Percentiles rank a stretch among this genome's conserved stretches.
phyloP scores from a whole-genome alignment of 768 basidiomycete genomes.

The Agaricus subrufescens region DNA sequence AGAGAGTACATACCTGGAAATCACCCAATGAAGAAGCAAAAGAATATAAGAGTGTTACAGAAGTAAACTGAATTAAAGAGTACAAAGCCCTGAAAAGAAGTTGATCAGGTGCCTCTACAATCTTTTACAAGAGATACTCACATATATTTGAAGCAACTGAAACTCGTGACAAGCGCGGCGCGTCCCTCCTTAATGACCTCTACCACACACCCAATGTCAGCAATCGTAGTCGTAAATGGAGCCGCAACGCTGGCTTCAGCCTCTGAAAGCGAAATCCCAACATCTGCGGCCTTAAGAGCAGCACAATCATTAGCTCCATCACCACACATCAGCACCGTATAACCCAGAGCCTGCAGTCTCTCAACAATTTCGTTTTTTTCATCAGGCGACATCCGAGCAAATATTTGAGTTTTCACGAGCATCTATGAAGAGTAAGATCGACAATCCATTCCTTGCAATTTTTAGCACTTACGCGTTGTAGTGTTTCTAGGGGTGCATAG shows the following conservation, averaged over 20 bases:
- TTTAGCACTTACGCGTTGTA: conserved; percentile 70
- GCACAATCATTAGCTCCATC: conserved; percentile 99
- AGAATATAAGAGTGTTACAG: conserved; percentile 91
- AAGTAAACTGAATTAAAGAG: conserved; percentile 98
- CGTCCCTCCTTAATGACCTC: conserved; percentile 97
- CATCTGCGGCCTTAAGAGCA: conserved; percentile 96
- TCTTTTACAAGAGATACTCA: conserved; percentile 34
- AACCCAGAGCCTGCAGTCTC: conserved; percentile 86
- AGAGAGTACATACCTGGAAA: conserved; percentile 65
- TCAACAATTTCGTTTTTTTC: conserved; percentile 99
- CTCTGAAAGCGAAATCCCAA: conserved; percentile 93
- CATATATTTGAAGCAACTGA: conserved; percentile 99
- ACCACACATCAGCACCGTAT: conserved; percentile 97
- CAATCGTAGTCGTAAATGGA: conserved; percentile 90
- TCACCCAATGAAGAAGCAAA: conserved; percentile 96
- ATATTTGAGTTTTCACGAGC: conserved; percentile 95
- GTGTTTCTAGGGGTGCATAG: conserved; percentile 86
- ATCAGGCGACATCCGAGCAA: conserved; percentile 98
- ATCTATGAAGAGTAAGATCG: conserved; percentile 52
- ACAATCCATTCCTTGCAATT: neutral
- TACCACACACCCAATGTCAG: conserved; percentile 93
- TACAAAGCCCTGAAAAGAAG: conserved; percentile 77
- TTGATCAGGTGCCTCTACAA: conserved; percentile 8
- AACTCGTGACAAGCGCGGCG: conserved; percentile 94
- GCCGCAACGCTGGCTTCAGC: conserved; percentile 98